Conservation (phyloP, 192 early-diverging fungal species). For the Cladochytrium replicatum region DNA sequence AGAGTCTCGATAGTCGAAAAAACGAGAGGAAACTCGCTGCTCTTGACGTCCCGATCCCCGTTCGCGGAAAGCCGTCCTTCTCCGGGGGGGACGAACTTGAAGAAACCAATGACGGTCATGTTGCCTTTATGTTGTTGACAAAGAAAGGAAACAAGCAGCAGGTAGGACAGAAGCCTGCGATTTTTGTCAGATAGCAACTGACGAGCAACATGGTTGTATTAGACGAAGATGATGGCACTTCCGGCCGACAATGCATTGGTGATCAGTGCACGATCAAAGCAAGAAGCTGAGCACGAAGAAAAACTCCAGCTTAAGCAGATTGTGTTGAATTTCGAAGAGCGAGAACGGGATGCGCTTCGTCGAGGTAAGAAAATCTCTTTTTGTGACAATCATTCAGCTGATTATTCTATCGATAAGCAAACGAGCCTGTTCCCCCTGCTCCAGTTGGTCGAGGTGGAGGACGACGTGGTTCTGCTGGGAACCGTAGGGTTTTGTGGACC, state of each 20-base stretch:
- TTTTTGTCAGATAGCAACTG: not conserved
- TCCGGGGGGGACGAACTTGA: not conserved
- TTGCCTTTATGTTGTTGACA: slow-evolving; percentile 71
- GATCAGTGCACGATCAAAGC: slow-evolving; percentile 66
- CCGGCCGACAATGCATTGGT: slow-evolving; percentile 78
- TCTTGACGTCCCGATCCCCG: slow-evolving; percentile 86
- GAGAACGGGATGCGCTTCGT: slow-evolving; percentile 47
- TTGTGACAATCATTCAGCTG: no score
- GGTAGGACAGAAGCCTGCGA: slow-evolving; percentile 13
- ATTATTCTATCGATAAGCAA: no score
- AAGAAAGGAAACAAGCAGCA: slow-evolving; percentile 81
- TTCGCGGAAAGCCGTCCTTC: slow-evolving; percentile 19
- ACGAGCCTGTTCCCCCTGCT: no score
- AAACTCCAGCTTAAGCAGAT: slow-evolving; percentile 81
- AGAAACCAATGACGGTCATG: slow-evolving; percentile 33
- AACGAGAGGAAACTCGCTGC: slow-evolving; percentile 61
- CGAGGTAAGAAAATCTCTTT: not conserved
- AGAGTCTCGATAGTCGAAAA: slow-evolving; percentile 76
- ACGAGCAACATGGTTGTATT: slow-evolving; percentile 2
- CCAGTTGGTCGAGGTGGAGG: no score
- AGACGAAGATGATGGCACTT: slow-evolving; percentile 63
- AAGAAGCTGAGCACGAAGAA: slow-evolving; percentile 81
- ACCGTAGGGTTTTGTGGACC: no score
- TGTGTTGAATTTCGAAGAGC: slow-evolving; percentile 83
- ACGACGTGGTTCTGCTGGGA: no score